A percentile compares a stretch with the other conserved stretches of the same genome.
Conservation (phyloP, 129 eudicot genomes). For the Artemisia tridentata region DNA sequence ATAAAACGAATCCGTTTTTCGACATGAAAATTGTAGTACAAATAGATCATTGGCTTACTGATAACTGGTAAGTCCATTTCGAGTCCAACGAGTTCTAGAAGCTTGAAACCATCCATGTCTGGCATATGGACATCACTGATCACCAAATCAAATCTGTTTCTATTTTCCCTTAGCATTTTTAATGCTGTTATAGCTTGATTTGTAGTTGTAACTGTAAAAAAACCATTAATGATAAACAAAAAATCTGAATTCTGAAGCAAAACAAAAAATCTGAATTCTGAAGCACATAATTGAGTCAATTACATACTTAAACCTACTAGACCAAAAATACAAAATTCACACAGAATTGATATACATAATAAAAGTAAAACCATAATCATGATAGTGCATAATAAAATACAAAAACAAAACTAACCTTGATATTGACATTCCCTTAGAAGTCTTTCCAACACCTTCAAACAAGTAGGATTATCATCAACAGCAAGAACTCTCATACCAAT, state of each 20-base stretch:
- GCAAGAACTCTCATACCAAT: conserved; percentile 96
- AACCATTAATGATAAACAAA: conserved; percentile 9
- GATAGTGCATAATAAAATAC: neutral
- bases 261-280: neutral
- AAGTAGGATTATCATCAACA: conserved; percentile 87
- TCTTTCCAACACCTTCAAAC: conserved; percentile 69
- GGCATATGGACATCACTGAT: conserved; percentile 92
- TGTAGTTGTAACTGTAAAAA: conserved; percentile 59
- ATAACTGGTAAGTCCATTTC: conserved; percentile 96
- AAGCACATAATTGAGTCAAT: conserved; percentile 21
- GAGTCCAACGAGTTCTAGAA: conserved; percentile 78
- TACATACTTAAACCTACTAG: conserved; percentile 3
- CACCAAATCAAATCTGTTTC: conserved; percentile 67
- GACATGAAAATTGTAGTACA: neutral
- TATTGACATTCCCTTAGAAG: conserved; percentile 80
- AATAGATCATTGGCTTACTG: conserved; percentile 42
- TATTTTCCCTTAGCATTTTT: conserved; percentile 69
- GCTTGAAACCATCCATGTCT: conserved; percentile 96
- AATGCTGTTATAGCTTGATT: conserved; percentile 63
- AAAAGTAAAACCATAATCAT: conserved; percentile 12
- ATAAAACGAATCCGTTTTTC: neutral
- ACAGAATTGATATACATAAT: conserved; percentile 12
- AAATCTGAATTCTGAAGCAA: no score
- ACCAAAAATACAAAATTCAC: conserved; percentile 15
- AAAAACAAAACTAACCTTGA: conserved; percentile 48